phyloP scores from a whole-genome alignment of 2,329 filamentous ascomycete genomes.

The Rhynchosporium secalis region DNA sequence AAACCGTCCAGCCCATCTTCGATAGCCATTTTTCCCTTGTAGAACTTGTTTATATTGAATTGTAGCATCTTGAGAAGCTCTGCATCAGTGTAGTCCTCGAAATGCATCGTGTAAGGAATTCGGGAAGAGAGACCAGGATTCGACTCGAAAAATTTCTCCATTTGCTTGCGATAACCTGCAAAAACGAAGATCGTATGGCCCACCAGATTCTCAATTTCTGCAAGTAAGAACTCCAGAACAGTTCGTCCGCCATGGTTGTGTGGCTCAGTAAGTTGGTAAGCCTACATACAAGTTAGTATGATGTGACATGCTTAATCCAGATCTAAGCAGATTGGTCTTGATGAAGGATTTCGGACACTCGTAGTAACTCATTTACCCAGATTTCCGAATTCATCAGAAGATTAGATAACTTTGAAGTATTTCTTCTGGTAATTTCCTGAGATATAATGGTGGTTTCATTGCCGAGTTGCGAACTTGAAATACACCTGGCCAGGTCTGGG shows the following conservation, averaged over 20 bases:
- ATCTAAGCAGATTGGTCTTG: not conserved
- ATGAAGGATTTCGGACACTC: no score
- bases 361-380: no score
- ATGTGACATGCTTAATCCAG: not conserved
- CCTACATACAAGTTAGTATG: constrained; percentile 45
- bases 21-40: constrained; percentile 54
- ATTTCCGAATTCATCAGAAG: no score
- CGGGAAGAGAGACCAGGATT: constrained; percentile 71
- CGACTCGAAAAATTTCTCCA: constrained; percentile 75
- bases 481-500: no score
- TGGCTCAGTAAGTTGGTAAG: constrained; percentile 68
- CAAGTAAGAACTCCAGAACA: constrained; percentile 69
- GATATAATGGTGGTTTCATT: no score
- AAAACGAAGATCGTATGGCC: constrained; percentile 72
- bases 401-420: no score
- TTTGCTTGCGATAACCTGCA: constrained; percentile 71
- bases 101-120: constrained; percentile 65
- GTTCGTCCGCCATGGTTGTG: constrained; percentile 57
- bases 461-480: no score
- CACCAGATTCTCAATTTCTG: constrained; percentile 69
- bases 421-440: no score
- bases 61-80: constrained; percentile 65
- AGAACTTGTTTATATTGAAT: constrained; percentile 55
- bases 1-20: constrained; percentile 60
- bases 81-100: constrained; percentile 66